Base-by-base conservation (phyloP, 2,329 filamentous ascomycete genomes). In the Trichoderma aggressivum region DNA sequence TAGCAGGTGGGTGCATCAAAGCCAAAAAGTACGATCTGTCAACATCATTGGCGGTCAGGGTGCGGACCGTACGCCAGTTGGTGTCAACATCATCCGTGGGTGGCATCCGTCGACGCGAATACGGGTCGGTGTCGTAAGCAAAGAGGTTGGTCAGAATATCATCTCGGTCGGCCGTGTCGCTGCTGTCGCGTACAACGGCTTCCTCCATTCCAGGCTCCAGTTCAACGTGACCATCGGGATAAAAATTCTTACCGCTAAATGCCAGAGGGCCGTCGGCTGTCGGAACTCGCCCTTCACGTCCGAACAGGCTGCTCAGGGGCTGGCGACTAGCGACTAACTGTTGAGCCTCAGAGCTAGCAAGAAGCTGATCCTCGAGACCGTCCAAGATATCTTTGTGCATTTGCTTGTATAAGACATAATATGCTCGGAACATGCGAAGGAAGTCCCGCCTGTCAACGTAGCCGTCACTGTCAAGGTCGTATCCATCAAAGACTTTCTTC, bases 401-500 rank as follows among this genome's bases (percentile, higher is more conserved):
- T 78, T 97, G 92, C 78, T 94, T 94, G 78, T 94, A 96, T 10
- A 98, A 88, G 2, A 93, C 90, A 80, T 97, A 98, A 80, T 97
- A 97, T 0, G 95, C 95, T 56, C 93, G 88, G 80, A 98, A 97
- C 82, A 99, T 92, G 70, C 94, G 90, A 36, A 98, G 82, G 76
- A 98, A 97, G 79, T 99, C 95, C 75, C 91, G 91, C 18, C 96
- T 88, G 76, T 91, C 90, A 55, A 98, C 91, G 75, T 88, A 97
- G 12, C 94, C 94, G 81, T 98, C 94, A 1, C 88, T 88, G 76
- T 98, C 93, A 64, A 97, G 89, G 77, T 99, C 96, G 77, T 97
- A 98, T 14, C 94, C 94, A 70, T 93, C 88, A 78, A 98, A 97
- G 3, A 96, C 91, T 72, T 91, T 89, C 71, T 83, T 85, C 55